Evolutionary conservation across 2,329 filamentous ascomycete genomes (phyloP), one percentile per base, ranked within the genome.

Genomic region (Paradendryphiella salina): DNA sequence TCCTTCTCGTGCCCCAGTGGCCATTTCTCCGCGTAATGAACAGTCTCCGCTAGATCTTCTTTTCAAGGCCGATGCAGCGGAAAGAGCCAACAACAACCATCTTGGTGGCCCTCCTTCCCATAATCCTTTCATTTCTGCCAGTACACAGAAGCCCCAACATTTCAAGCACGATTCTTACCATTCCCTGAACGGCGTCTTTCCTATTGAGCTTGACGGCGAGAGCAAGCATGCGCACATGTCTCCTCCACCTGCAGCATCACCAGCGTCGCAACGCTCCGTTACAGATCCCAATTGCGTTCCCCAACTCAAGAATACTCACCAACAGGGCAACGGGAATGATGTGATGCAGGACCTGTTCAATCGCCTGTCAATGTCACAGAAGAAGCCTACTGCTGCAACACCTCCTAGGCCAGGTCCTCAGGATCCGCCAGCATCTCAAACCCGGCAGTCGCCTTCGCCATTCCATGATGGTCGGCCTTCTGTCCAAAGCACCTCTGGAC

Each of bases 21-120:
- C 67, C 1, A 63, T 71, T n/a, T 71, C 73, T 13, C 72, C 67
- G 8, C 70, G 73, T n/a, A 71, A 79, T 48, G 76, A 85, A 52
- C 83, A 89, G 54, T 95, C 91, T 9, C 91, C 92, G 1, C 79
- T 97, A 4, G 92, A 97, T 64, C 82, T 96, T 56, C 87, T 97
- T 69, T 97, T 97, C 78, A 87, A 87, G 54, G 91, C 90, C 28
- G 89, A 96, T 62, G 84, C 88, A 41, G 87, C 89, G 54, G 89
- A 94, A 72, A 88, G 85, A 67, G 85, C 85, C 45, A 79, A 81
- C 52, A 81, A 80, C 37, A 78, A 79, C 20, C 79, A 80, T 51
- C 3, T 26, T 26, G 78, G 79, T 15, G 70, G 56, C 40, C 62
- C 61, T 59, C 67, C 48, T 5, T 57, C 61, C 13, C 32, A 42